These are phyloP conservation scores for Pisolithus sp. DNA, from an alignment of 768 basidiomycete genomes.

Conservation along the genomic window DNA sequence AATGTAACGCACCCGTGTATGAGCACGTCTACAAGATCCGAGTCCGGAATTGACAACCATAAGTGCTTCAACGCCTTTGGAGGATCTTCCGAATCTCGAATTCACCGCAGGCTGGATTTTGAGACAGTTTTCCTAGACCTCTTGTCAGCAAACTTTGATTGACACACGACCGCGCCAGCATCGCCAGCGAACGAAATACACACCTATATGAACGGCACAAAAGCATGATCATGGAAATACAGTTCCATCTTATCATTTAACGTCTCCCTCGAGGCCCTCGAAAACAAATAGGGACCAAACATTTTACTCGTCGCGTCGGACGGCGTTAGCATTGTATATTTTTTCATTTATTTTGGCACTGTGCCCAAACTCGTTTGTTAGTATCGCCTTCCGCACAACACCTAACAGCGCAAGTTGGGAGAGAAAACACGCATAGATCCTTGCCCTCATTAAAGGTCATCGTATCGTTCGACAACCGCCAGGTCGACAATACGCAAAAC, in stretches of 20 bases:
- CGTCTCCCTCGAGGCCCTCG: conserved; percentile 69
- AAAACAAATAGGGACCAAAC: conserved; percentile 88
- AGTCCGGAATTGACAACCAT: conserved; percentile 85
- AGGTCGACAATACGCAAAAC: conserved; percentile 97
- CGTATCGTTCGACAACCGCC: conserved; percentile 73
- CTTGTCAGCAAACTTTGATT: too few relatives aligned
- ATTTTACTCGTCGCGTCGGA: conserved; percentile 87
- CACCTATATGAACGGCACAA: conserved; percentile 95
- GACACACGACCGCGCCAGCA: conserved; percentile 19
- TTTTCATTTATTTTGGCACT: conserved; percentile 91
- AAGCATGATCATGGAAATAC: conserved; percentile 94
- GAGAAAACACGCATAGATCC: conserved; percentile 55
- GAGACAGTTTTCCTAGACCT: conserved; percentile 78
- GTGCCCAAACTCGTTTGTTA: not conserved
- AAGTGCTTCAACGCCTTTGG: conserved; percentile 67
- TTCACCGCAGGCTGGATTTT: conserved; percentile 69
- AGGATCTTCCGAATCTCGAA: conserved; percentile 53
- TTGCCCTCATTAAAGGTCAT: conserved; percentile 94
- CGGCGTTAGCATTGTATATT: conserved; percentile 81
- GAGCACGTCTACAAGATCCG: conserved; percentile 85
- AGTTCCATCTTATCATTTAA: conserved; percentile 90
- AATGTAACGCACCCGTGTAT: conserved; percentile 70
- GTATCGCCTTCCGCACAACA: not conserved
- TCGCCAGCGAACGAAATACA: too few relatives aligned
- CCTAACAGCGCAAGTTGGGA: not conserved